Evolutionary conservation across 129 eudicot genomes (phyloP).

Genomic region (Chrysanthemum makinoi): DNA sequence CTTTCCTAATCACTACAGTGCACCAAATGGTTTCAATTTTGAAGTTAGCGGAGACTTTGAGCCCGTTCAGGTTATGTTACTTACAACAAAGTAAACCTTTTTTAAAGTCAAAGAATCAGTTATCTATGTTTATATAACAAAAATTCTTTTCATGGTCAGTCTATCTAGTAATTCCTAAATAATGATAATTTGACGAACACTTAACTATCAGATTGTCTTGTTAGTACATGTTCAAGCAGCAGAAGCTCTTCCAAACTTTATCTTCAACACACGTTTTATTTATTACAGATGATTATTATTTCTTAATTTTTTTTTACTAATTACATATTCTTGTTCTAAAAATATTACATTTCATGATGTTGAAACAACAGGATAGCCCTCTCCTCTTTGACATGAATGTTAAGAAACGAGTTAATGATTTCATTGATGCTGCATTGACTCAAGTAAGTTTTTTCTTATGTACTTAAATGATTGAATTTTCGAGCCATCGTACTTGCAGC

Average conservation of each 20-base stretch:
- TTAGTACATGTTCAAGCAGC: too few relatives aligned
- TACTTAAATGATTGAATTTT: background rate
- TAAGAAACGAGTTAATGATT: constrained; percentile 68
- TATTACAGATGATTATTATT: background rate
- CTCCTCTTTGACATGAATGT: constrained; percentile 73
- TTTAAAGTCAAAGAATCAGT: background rate
- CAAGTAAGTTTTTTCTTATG: constrained; percentile 46
- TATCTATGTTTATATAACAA: too few relatives aligned
- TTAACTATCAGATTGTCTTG: too few relatives aligned
- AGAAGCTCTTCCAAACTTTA: too few relatives aligned
- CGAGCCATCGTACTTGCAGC: too few relatives aligned
- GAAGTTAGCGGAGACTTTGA: constrained; percentile 57
- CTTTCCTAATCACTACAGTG: constrained; percentile 81
- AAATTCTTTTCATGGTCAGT: too few relatives aligned
- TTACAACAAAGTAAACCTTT: constrained; percentile 8
- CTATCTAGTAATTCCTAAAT: too few relatives aligned
- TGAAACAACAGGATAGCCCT: constrained; percentile 67
- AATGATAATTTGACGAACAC: too few relatives aligned
- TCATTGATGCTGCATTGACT: constrained; percentile 64
- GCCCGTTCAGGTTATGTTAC: constrained; percentile 75
- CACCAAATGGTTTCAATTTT: constrained; percentile 79
- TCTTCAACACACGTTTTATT: too few relatives aligned
- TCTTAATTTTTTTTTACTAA: background rate
- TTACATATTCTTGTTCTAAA: background rate
- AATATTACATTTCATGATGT: background rate